Evolutionary conservation across 2,329 filamentous ascomycete genomes (phyloP).

Genomic region (Fusarium sp.): DNA sequence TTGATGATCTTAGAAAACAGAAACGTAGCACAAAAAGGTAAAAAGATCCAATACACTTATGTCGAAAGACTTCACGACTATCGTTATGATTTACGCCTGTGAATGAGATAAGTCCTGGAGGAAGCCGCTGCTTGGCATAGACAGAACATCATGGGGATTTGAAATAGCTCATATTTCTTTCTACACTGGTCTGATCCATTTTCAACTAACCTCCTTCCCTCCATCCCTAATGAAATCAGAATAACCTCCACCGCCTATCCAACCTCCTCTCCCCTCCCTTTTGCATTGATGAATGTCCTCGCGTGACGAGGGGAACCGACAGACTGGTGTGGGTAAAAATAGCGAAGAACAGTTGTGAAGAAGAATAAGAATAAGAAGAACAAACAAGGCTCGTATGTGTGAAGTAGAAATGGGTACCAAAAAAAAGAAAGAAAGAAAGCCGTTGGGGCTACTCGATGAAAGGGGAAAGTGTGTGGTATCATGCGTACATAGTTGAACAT

Average conservation of each 20-base stretch:
- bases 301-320: constrained; percentile 4
- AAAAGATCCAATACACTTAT: background rate
- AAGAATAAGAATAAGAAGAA: constrained; percentile 7
- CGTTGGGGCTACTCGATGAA: constrained; percentile 22
- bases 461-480: constrained; percentile 36
- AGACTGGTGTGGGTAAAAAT: constrained; percentile 8
- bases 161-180: constrained; percentile 28
- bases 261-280: constrained; percentile 1
- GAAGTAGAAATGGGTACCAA: constrained; percentile 26
- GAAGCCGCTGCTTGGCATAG: background rate
- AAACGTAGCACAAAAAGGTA: constrained; percentile 16
- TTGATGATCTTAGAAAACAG: constrained; percentile 2
- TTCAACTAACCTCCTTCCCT: constrained; percentile 8
- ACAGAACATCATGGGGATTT: background rate
- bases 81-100: background rate
- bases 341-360: background rate
- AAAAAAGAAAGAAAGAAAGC: constrained; percentile 13
- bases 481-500: constrained; percentile 40
- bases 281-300: constrained; percentile 4
- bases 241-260: constrained; percentile 26
- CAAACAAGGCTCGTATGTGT: constrained; percentile 17
- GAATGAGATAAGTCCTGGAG: background rate
- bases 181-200: constrained; percentile 27
- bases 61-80: background rate
- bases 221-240: constrained; percentile 2